These are phyloP conservation scores for Heliamphora exappendiculata DNA, from an alignment of 148 eudicot genomes.

Conservation along the genomic window DNA sequence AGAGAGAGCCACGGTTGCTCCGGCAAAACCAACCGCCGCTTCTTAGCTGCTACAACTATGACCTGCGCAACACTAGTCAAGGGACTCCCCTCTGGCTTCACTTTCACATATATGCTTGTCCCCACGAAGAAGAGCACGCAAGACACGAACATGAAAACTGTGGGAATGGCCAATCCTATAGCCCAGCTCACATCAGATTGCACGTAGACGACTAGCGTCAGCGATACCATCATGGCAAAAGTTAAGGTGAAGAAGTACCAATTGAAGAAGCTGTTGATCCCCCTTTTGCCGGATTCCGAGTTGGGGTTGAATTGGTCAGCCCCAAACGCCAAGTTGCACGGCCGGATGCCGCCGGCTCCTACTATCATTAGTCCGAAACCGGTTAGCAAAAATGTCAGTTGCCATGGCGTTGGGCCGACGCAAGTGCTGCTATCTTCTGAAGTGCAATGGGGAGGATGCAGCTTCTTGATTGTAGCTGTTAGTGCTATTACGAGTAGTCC, in stretches of 20 bases:
- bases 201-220: conserved; percentile 69
- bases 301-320: conserved; percentile 87
- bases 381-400: conserved; percentile 34
- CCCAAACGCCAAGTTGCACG: conserved; percentile 92
- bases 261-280: conserved; percentile 82
- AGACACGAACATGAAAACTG: conserved; percentile 57
- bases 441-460: conserved; percentile 69
- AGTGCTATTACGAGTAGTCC: conserved; percentile 59
- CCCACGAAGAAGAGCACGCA: conserved; percentile 51
- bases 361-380: conserved; percentile 60
- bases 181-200: conserved; percentile 74
- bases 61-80: conserved; percentile 52
- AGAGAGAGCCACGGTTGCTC: conserved; percentile 28
- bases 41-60: conserved; percentile 52
- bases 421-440: conserved; percentile 28
- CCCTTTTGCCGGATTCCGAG: conserved; percentile 68
- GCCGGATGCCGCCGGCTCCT: conserved; percentile 74
- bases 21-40: conserved; percentile 39
- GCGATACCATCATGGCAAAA: conserved; percentile 66
- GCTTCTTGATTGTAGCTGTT: conserved; percentile 49
- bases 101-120: conserved; percentile 56
- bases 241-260: conserved; percentile 91
- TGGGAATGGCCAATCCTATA: conserved; percentile 67
- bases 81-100: conserved; percentile 79
- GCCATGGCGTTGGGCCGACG: conserved; percentile 47